Evolutionary conservation across 2,329 filamentous ascomycete species (phyloP).

Genomic region (Chaetomiaceae sp.): DNA sequence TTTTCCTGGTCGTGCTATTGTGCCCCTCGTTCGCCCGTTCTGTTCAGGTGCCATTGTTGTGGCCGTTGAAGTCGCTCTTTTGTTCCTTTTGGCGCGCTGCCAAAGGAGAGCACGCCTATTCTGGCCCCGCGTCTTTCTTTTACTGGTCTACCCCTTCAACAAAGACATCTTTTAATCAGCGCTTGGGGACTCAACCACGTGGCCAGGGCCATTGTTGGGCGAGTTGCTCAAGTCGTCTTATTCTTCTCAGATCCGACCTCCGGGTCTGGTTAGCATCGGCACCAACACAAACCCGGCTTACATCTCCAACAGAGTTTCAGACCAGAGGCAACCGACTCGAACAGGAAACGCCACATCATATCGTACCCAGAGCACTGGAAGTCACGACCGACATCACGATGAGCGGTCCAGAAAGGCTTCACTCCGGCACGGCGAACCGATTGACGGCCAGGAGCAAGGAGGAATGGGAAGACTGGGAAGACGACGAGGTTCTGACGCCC

Average conservation of each 20-base stretch:
- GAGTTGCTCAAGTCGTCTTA: no score
- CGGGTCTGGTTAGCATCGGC: no score
- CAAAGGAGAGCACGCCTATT: constrained; percentile 5
- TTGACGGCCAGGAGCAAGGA: constrained; percentile 28
- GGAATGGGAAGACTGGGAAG: constrained; percentile 51
- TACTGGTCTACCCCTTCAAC: no score
- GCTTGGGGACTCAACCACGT: no score
- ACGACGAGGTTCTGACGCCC: constrained; percentile 39
- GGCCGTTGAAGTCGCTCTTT: background rate
- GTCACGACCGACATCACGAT: constrained; percentile 21
- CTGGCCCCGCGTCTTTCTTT: constrained; percentile 1
- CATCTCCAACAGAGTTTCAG: no score
- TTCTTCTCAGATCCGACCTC: background rate
- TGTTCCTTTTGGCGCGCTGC: background rate
- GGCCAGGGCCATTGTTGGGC: no score
- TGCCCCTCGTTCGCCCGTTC: background rate
- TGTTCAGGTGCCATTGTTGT: constrained; percentile 3
- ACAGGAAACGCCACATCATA: no score
- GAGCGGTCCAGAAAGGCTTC: constrained; percentile 22
- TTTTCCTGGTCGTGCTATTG: background rate
- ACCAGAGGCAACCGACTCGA: background rate
- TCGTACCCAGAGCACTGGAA: no score
- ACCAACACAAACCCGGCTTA: background rate
- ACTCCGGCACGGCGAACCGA: constrained; percentile 17
- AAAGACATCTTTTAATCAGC: no score